These are phyloP conservation scores for Chrysoporthe puriensis DNA, from an alignment of 2,329 filamentous ascomycete genomes.

Conservation along the genomic window DNA sequence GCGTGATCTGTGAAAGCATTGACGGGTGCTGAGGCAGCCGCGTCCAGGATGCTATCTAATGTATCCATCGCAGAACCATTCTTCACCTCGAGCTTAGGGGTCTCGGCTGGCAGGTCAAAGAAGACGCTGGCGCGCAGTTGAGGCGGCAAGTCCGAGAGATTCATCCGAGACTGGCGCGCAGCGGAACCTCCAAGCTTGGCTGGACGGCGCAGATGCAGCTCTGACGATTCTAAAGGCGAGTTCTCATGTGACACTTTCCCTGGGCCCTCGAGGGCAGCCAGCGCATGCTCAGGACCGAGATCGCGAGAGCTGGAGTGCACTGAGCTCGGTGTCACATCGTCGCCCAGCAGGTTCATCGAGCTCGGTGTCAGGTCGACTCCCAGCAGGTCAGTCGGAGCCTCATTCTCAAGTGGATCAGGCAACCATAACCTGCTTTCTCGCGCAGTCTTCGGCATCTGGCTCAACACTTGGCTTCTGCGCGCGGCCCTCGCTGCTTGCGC, in stretches of 20 bases:
- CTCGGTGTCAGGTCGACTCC: constrained; percentile 11
- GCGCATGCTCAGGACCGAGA: constrained; percentile 23
- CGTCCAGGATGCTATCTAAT: constrained; percentile 88
- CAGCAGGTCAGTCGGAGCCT: constrained; percentile 32
- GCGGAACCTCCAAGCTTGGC: constrained; percentile 37
- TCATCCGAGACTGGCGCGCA: constrained; percentile 44
- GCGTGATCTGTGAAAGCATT: constrained; percentile 90
- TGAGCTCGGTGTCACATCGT: constrained; percentile 12
- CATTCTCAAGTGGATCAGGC: constrained; percentile 49
- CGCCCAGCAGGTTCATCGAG: constrained; percentile 28
- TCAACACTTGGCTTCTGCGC: constrained; percentile 74
- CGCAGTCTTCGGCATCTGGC: constrained; percentile 54
- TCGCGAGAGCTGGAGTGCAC: constrained; percentile 17
- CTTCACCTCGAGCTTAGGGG: constrained; percentile 61
- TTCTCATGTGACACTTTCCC: constrained; percentile 28
- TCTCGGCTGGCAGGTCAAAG: constrained; percentile 71
- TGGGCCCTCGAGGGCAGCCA: constrained; percentile 15
- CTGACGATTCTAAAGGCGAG: constrained; percentile 20
- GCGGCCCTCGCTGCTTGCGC: constrained; percentile 61
- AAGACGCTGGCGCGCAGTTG: constrained; percentile 89
- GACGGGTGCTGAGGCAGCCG: constrained; percentile 84
- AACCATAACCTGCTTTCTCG: constrained; percentile 49
- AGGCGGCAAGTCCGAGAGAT: constrained; percentile 67
- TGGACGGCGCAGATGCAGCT: constrained; percentile 36
- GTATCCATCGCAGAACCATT: constrained; percentile 86